Conservation (phyloP, 1,284 basidiomycete species). For the Polyporus tsugae region DNA sequence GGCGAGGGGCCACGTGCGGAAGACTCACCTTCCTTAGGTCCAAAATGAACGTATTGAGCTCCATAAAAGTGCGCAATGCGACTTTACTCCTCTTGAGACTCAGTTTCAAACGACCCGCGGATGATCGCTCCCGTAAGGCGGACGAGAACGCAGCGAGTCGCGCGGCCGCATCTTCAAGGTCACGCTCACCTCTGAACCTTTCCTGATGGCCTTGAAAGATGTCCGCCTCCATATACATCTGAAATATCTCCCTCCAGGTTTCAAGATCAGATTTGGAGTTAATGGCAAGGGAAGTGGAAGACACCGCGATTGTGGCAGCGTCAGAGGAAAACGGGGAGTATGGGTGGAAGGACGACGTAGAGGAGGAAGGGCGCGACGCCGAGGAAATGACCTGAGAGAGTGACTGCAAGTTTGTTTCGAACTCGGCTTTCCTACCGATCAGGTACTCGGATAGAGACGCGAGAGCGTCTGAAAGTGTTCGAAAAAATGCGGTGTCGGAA, state of each 20-base stretch:
- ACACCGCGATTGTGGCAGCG: conserved; percentile 43
- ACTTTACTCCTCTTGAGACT: conserved; percentile 68
- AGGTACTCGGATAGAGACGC: conserved; percentile 76
- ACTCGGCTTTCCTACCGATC: conserved; percentile 65
- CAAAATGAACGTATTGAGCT: conserved; percentile 84
- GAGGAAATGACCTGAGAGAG: conserved; percentile 70
- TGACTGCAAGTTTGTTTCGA: conserved; percentile 65
- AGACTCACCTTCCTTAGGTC: conserved; percentile 81
- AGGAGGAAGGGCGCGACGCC: conserved; percentile 67
- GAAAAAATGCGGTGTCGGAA: conserved; percentile 87
- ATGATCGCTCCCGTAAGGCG: conserved; percentile 68
- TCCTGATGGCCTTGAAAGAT: conserved; percentile 89
- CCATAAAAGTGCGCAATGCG: conserved; percentile 83
- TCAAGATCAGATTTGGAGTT: conserved; percentile 77
- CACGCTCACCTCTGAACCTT: conserved; percentile 76
- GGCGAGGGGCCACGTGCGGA: conserved; percentile 10
- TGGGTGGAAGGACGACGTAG: conserved; percentile 53
- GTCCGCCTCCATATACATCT: conserved; percentile 87
- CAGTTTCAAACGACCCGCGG: conserved; percentile 67
- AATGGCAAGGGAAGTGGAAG: conserved; percentile 28
- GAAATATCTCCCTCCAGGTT: conserved; percentile 92
- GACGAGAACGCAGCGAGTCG: conserved; percentile 78
- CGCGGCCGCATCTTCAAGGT: conserved; percentile 77
- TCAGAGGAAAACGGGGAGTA: conserved; percentile 54
- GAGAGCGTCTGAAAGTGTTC: conserved; percentile 78